A percentile compares a stretch with the other conserved stretches of the same genome.
Conservation (phyloP, 2,329 filamentous ascomycete genomes). For the Elsinoe batatas region DNA sequence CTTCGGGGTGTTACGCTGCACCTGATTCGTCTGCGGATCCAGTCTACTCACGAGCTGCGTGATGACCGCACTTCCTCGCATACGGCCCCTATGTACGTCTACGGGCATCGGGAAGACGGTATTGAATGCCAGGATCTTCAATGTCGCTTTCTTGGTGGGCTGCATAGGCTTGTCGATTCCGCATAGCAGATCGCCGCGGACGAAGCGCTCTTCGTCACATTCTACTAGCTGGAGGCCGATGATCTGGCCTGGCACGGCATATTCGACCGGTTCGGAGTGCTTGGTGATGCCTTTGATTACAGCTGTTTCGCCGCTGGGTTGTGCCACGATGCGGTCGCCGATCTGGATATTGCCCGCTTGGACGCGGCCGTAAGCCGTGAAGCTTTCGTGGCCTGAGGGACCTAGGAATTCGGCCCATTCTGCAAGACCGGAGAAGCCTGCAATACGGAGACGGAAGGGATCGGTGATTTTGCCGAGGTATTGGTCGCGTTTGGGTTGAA, state of each 20-base stretch:
- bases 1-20: conserved; percentile 72
- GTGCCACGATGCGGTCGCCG: conserved; percentile 68
- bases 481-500: conserved; percentile 47
- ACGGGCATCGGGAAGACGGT: conserved; percentile 80
- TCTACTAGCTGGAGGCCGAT: conserved; percentile 72
- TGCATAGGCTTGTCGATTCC: conserved; percentile 50
- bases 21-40: conserved; percentile 67
- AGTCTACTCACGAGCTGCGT: conserved; percentile 60
- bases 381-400: neutral
- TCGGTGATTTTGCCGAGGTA: conserved; percentile 55
- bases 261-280: conserved; percentile 63
- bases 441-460: conserved; percentile 76
- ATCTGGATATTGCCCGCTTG: conserved; percentile 75
- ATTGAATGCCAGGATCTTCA: conserved; percentile 82
- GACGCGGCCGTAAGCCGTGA: conserved; percentile 78
- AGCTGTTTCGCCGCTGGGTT: conserved; percentile 73
- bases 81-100: conserved; percentile 75
- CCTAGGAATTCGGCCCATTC: conserved; percentile 5
- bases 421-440: conserved; percentile 64
- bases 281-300: conserved; percentile 73
- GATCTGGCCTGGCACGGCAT: conserved; percentile 89
- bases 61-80: conserved; percentile 70
- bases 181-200: conserved; percentile 76
- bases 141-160: conserved; percentile 63
- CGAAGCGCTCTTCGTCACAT: conserved; percentile 68